Evolutionary conservation across 352 stramenopile genomes (phyloP).

Genomic region (Blastocystis sp.): DNA sequence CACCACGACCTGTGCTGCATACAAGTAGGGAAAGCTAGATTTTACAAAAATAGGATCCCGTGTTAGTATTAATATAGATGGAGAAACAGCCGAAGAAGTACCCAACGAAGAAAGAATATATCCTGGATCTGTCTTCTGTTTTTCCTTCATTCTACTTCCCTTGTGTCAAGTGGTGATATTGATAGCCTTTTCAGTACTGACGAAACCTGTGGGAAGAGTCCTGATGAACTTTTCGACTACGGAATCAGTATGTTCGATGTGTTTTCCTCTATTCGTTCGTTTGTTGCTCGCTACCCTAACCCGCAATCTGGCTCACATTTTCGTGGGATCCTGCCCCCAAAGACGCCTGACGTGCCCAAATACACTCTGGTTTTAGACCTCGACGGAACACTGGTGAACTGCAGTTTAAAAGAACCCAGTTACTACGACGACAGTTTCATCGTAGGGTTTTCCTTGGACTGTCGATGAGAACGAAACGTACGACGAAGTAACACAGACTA

Average conservation of each 20-base stretch:
- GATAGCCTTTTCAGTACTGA: conserved; percentile 10
- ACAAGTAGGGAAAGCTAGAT: neutral
- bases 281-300: neutral
- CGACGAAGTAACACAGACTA: conserved; percentile 70
- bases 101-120: neutral
- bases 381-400: conserved; percentile 97
- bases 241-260: conserved; percentile 27
- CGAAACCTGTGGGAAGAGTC: neutral
- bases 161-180: neutral
- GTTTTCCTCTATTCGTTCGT: conserved; percentile 1
- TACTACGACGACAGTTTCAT: conserved; percentile 89
- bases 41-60: neutral
- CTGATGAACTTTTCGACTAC: neutral
- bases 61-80: neutral
- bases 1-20: neutral
- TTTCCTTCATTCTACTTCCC: neutral
- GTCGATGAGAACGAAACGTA: neutral
- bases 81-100: neutral
- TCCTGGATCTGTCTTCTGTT: neutral
- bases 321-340: neutral
- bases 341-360: neutral
- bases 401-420: conserved; percentile 85
- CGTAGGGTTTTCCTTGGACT: conserved; percentile 72
- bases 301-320: neutral
- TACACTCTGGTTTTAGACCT: conserved; percentile 88